Base-by-base conservation (phyloP, 257 asterid genomes). In the Verbascum thapsus region DNA sequence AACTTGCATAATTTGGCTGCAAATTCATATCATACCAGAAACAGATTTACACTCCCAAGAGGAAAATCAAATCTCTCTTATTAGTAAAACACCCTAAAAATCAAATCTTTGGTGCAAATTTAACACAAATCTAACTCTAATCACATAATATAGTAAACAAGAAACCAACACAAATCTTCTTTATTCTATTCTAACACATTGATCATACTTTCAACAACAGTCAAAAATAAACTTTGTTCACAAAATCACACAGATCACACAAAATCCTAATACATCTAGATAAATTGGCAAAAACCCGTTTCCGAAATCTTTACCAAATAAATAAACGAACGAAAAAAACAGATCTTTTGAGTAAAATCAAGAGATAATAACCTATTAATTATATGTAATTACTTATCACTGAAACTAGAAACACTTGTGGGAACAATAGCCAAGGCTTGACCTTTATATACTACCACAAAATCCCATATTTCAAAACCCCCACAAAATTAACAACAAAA, bases 391-490 rank as follows among this genome's bases (percentile, higher is more conserved):
- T 59, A 23, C 26, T 40, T 62, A 38, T 43, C 47, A 57, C 51
- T 7, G n/a, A 43, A 70, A 45, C 58, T 15, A 22, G 8, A 53
- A 62, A 76, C 37, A 55, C 58, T 41, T 70, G 20, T 59, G 49
- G 13, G n/a, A 26, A 44, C 53, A 70, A 50, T 30, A 7, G 72
- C 63, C 69, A 64, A 64, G 64, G 61, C 71, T 55, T 44, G 58
- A 56, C 53, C 76, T 72, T 77, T 72, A 72, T 81, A 81, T 78
- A 78, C 74, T 66, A 54, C 64, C n/a, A 30, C 58, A 44, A 41
- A 71, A 19, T 38, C 71, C 42, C 58, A 39, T 43, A 60, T 56
- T 18, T 17, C 12, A 45, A 63, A 66, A 17, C 61, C 77, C 72
- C 68, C n/a, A n/a, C n/a, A 23, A 48, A 68, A 53, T 50, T 17